Evolutionary conservation across 2,329 filamentous ascomycete genomes (phyloP), one percentile per base, ranked within the genome.

Genomic region (Aspergillus persii): DNA sequence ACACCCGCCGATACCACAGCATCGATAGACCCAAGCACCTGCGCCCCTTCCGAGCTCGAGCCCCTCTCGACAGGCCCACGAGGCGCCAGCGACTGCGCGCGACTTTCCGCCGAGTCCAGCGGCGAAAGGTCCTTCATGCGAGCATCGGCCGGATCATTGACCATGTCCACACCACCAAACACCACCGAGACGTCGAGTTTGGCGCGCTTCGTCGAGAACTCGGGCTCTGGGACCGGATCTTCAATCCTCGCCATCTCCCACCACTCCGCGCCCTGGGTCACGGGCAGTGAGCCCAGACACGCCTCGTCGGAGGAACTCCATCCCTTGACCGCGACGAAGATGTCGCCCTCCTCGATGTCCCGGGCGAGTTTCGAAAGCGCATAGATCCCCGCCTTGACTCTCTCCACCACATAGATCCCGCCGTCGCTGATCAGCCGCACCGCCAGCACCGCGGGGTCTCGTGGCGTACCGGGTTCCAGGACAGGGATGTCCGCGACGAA

Each of bases 331-430:
- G 73, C 74, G 62, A 74, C 74, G n/a, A 72, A 53, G 5, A 79
- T 54, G 62, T 78, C 74, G 2, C 74, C 72, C 59, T 77, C 76
- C 47, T 70, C 67, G 6, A 79, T 69, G 54, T 66, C 69, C 15
- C 62, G 61, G 7, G 64, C 71, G 48, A 79, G 65, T 41, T 70
- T 70, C 27, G 66, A 74, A 33, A 79, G 64, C n/a, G 77, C 72
- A 60, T 77, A 79, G 44, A 79, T 68, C 2, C 71, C 71, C 48
- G 57, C 62, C 56, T 77, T 78, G 15, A 78, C 75, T 18, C 72
- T 61, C 58, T 79, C 77, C 8, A 79, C 65, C 29, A 74, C 68
- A 58, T 75, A 78, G 4, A 78, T 59, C 3, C 69, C 68, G 1
- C 71, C 69, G 54, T 69, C 69, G 26, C 64, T 62, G 4, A 63